These are phyloP conservation scores for Sequoiadendron giganteum DNA, from an alignment of 75 land plant species.

Conservation along the genomic window DNA sequence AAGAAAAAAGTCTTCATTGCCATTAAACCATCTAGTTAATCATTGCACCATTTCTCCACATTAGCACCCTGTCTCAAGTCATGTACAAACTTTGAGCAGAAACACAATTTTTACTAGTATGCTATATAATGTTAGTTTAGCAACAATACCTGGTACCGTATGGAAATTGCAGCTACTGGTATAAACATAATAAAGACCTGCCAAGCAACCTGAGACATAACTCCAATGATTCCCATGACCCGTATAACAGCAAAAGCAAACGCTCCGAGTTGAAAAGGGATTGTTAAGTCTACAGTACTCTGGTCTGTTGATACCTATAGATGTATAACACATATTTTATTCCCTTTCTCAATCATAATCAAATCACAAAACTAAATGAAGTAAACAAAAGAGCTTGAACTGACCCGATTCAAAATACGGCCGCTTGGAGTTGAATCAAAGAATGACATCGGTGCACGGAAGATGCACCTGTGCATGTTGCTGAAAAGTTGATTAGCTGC, in stretches of 20 bases:
- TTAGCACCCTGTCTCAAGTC: neutral
- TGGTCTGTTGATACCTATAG: slow-evolving; percentile 87
- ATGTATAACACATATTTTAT: neutral
- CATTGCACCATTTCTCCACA: neutral
- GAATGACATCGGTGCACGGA: slow-evolving; percentile 98
- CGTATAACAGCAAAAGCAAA: slow-evolving; percentile 46
- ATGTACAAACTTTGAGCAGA: neutral
- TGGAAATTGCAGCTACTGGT: slow-evolving; percentile 39
- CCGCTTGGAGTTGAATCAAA: slow-evolving; percentile 96
- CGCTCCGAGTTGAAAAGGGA: slow-evolving; percentile 41
- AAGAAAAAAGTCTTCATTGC: neutral
- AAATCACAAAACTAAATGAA: neutral
- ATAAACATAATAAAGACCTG: slow-evolving; percentile 54
- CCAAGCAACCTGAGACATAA: slow-evolving; percentile 76
- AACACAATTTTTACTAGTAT: neutral
- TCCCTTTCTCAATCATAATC: neutral
- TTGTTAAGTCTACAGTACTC: slow-evolving; percentile 57
- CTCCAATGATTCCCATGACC: slow-evolving; percentile 52
- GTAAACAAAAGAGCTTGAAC: slow-evolving; percentile 6
- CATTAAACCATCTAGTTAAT: neutral
- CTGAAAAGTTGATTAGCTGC: slow-evolving; percentile 68
- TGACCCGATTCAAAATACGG: slow-evolving; percentile 88
- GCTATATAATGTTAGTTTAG: no score
- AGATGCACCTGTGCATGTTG: slow-evolving; percentile 67
- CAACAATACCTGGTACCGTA: slow-evolving; percentile 52